phyloP scores from a whole-genome alignment of 2,329 filamentous ascomycete species.

The Dactylellina sp. region DNA sequence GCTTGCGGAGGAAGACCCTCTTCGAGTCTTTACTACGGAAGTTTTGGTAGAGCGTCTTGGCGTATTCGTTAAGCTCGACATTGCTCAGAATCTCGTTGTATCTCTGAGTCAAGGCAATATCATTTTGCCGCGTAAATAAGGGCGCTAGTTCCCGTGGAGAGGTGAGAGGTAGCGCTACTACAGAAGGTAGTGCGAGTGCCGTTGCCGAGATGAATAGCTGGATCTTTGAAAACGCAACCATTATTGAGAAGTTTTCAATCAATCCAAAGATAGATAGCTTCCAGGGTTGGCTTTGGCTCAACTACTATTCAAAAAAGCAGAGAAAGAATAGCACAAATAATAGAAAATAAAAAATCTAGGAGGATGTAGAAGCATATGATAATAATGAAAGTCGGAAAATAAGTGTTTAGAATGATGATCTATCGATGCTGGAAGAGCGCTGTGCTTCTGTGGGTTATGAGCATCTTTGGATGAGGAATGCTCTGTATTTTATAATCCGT shows the following conservation, averaged over 20 bases:
- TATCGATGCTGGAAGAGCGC: too few species aligned
- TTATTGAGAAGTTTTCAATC: neutral
- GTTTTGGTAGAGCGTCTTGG: slow-evolving; percentile 46
- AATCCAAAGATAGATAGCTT: neutral
- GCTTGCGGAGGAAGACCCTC: slow-evolving; percentile 45
- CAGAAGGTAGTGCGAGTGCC: slow-evolving; percentile 9
- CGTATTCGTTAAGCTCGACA: slow-evolving; percentile 48
- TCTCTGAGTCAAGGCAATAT: slow-evolving; percentile 26
- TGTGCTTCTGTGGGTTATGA: too few species aligned
- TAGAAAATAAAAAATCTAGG: too few species aligned
- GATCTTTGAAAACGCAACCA: slow-evolving; percentile 33
- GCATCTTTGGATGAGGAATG: too few species aligned
- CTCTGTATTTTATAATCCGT: too few species aligned
- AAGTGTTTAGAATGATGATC: too few species aligned
- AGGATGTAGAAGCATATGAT: too few species aligned
- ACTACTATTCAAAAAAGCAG: too few species aligned
- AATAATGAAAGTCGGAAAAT: too few species aligned
- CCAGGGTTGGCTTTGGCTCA: too few species aligned
- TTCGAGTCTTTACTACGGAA: slow-evolving; percentile 51
- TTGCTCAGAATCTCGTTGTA: slow-evolving; percentile 48
- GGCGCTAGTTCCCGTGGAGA: neutral
- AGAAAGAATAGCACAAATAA: too few species aligned
- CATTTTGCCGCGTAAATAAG: slow-evolving; percentile 26
- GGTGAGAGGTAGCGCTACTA: slow-evolving; percentile 17
- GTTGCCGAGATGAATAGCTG: slow-evolving; percentile 21